phyloP scores from a whole-genome alignment of 1,284 basidiomycete genomes.

The Meripilus lineatus region DNA sequence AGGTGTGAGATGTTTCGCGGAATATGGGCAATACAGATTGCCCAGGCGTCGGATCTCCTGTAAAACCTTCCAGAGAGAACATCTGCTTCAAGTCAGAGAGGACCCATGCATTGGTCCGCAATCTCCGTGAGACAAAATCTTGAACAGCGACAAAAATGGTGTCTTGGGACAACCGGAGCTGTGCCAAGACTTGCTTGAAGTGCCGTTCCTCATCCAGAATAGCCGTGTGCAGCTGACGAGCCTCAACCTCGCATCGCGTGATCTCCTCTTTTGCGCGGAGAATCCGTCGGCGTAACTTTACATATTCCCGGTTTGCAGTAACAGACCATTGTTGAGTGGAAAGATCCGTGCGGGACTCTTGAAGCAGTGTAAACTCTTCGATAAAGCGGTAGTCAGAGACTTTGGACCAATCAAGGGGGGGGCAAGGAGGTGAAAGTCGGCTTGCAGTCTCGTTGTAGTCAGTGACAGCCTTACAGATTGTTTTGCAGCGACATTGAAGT shows the following conservation, averaged over 20 bases:
- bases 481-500: constrained; percentile 17
- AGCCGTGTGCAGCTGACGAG: background rate
- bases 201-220: background rate
- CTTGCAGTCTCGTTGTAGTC: constrained; percentile 23
- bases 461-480: constrained; percentile 17
- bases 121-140: constrained; percentile 5
- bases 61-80: too few species aligned
- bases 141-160: constrained; percentile 4
- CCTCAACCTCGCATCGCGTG: background rate
- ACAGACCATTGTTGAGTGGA: constrained; percentile 24
- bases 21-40: too few species aligned
- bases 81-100: too few species aligned
- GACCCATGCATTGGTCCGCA: constrained; percentile 4
- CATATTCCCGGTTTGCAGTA: constrained; percentile 8
- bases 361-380: constrained; percentile 31
- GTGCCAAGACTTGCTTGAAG: background rate
- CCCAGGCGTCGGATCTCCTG: too few species aligned
- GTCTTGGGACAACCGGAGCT: background rate
- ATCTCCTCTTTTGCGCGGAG: background rate
- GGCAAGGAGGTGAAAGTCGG: constrained; percentile 20
- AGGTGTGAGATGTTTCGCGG: too few species aligned
- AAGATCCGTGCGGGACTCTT: constrained; percentile 26
- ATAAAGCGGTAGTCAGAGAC: constrained; percentile 29
- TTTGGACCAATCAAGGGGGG: constrained; percentile 22
- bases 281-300: background rate